Evolutionary conservation across 352 stramenopile species (phyloP), one percentile per base, ranked within the genome.

Genomic region (Phytopythium cucurbitacearum): DNA sequence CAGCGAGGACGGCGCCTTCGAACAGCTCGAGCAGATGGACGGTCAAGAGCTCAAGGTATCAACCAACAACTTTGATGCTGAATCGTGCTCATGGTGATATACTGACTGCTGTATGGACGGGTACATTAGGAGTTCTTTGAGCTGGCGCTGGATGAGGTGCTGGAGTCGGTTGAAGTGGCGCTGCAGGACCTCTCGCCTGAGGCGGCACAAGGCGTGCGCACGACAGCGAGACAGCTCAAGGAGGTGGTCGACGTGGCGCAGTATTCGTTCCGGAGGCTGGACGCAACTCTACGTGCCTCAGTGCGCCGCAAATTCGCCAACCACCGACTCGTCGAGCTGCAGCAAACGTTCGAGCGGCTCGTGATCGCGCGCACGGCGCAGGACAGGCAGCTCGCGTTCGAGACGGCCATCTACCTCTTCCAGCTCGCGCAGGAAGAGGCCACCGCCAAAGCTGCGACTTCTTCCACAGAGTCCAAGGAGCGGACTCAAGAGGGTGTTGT

Each of bases 11-110:
- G 74, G 73, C 21, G 73, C 71, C 41, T 88, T 86, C 51, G 78
- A 89, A 48, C 46, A 76, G 41, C 63, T 91, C 10, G 72, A 88
- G 58, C 72, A 57, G 32, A 87, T 91, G 78, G 65, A 89, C 48
- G 80, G 78, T 37, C 74, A 80, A 37, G 76, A 87, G 42, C 57
- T 91, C 11, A 87, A 89, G 73, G 76, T 87, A 36, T 28, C 21
- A 2, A 28, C 21, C 21, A 1, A 28, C 21, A 28, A 28, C 21
- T 28, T 28, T 28, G 21, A 28, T 28, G 21, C 21, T 28, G 21
- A 28, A 28, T 28, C 21, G 21, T 39, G 33, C n/a, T 5, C 7
- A 2, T 36, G 5, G 13, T 45, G 13, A 8, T 35, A 12, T 10
- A 21, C 40, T 28, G 21, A 28, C 21, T 28, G 21, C 21, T 28